Conservation (phyloP, 2,329 filamentous ascomycete species). For the Chaetomiaceae sp. region DNA sequence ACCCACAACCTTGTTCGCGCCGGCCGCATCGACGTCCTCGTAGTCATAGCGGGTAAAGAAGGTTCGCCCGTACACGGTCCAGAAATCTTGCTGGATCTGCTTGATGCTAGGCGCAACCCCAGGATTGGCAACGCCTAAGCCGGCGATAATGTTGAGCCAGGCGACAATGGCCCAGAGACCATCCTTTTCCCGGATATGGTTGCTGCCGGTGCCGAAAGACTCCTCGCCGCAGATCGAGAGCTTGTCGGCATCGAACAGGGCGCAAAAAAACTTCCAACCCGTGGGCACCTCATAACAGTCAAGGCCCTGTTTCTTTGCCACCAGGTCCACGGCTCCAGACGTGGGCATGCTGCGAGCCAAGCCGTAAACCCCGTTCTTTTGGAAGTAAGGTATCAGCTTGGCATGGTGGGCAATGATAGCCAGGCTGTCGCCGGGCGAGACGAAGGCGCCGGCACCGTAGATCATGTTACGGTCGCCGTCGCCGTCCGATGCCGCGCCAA, state of each 20-base stretch:
- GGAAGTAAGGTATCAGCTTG: slow-evolving; percentile 95
- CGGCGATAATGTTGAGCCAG: slow-evolving; percentile 98
- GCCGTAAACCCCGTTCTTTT: slow-evolving; percentile 92
- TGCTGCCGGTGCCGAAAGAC: slow-evolving; percentile 95
- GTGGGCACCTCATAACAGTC: slow-evolving; percentile 95
- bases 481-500: slow-evolving; percentile 92
- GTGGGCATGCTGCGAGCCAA: slow-evolving; percentile 97
- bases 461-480: slow-evolving; percentile 99
- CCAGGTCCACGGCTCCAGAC: slow-evolving; percentile 88
- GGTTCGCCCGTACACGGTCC: slow-evolving; percentile 89
- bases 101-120: slow-evolving; percentile 84
- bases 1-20: slow-evolving; percentile 83
- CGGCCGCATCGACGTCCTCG: slow-evolving; percentile 87
- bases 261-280: slow-evolving; percentile 99
- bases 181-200: slow-evolving; percentile 99
- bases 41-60: slow-evolving; percentile 99
- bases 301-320: slow-evolving; percentile 89
- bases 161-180: slow-evolving; percentile 95
- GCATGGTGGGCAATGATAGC: slow-evolving; percentile 98
- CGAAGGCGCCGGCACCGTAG: slow-evolving; percentile 93
- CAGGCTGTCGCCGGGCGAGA: slow-evolving; percentile 93
- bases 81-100: slow-evolving; percentile 96
- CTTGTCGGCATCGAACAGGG: slow-evolving; percentile 89
- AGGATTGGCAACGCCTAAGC: slow-evolving; percentile 76
- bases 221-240: slow-evolving; percentile 98